These are phyloP conservation scores for Saccharum spontaneum DNA, from an alignment of 176 grass and related monocot species.

Conservation along the genomic window DNA sequence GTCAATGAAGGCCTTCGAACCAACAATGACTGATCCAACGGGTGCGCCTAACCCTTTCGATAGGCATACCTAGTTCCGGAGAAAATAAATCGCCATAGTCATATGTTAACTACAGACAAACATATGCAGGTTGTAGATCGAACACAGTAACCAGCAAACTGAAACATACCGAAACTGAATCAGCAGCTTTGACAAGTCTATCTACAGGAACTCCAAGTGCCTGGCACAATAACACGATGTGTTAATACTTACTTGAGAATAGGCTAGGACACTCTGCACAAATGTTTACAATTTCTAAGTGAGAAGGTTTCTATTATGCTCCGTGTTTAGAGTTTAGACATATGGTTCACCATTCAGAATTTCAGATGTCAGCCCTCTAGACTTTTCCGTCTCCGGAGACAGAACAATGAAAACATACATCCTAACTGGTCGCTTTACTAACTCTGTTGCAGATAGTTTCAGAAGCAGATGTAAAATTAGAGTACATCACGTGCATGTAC, in stretches of 20 bases:
- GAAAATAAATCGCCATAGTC: background rate
- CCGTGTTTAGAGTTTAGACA: background rate
- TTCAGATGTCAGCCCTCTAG: background rate
- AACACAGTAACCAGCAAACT: background rate
- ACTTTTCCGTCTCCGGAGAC: background rate
- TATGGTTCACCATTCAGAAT: background rate
- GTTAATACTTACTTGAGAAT: background rate
- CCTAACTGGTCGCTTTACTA: background rate
- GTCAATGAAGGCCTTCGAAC: slow-evolving; percentile 66
- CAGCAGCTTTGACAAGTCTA: slow-evolving; percentile 80
- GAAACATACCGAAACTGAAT: slow-evolving; percentile 81
- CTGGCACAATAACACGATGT: slow-evolving; percentile 32
- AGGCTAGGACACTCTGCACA: background rate
- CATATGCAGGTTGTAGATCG: background rate
- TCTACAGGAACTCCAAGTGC: slow-evolving; percentile 83
- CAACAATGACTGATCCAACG: slow-evolving; percentile 85
- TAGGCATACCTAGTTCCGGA: slow-evolving; percentile 58
- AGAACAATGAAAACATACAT: background rate
- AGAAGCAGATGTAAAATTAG: background rate
- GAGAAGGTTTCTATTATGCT: background rate
- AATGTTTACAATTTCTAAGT: background rate
- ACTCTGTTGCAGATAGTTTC: background rate
- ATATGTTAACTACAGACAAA: background rate
- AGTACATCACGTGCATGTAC: background rate
- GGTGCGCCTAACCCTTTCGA: slow-evolving; percentile 97